phyloP scores from a whole-genome alignment of 2,329 filamentous ascomycete genomes.

The Ophiocordyceps camponoti-floridani region DNA sequence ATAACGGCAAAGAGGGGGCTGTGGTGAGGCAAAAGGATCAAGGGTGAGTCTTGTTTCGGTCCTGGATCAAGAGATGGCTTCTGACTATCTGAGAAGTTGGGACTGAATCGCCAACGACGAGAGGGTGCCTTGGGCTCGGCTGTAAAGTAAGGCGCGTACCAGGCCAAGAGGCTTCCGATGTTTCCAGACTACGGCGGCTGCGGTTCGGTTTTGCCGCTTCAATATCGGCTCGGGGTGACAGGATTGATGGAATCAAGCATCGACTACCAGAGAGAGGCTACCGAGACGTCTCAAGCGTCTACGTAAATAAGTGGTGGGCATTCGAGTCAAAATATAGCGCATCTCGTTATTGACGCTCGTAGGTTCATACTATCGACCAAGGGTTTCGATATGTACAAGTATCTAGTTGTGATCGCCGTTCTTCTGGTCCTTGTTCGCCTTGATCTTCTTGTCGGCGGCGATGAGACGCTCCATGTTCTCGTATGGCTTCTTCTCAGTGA shows the following conservation, averaged over 20 bases:
- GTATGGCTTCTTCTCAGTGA: neutral
- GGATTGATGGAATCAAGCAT: too few relatives aligned
- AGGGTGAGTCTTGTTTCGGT: conserved; percentile 34
- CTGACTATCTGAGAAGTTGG: conserved; percentile 1
- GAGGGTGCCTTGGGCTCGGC: neutral
- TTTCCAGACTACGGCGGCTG: neutral
- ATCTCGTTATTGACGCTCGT: neutral
- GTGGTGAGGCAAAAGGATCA: conserved; percentile 63
- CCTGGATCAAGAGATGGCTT: neutral
- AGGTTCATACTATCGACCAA: neutral
- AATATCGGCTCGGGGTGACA: too few relatives aligned
- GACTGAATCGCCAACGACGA: neutral
- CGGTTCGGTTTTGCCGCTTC: neutral
- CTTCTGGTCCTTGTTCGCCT: neutral
- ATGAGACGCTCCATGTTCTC: neutral
- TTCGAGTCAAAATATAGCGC: neutral
- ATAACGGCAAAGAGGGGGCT: conserved; percentile 45
- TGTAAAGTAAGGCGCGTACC: conserved; percentile 1
- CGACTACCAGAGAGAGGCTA: too few relatives aligned
- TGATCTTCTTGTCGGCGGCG: neutral
- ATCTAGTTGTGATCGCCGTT: neutral
- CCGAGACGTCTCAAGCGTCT: too few relatives aligned
- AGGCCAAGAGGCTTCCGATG: neutral
- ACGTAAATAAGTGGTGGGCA: too few relatives aligned
- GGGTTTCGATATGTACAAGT: neutral